phyloP scores from a whole-genome alignment of 352 stramenopile species.

The Thraustochytrium striatum region DNA sequence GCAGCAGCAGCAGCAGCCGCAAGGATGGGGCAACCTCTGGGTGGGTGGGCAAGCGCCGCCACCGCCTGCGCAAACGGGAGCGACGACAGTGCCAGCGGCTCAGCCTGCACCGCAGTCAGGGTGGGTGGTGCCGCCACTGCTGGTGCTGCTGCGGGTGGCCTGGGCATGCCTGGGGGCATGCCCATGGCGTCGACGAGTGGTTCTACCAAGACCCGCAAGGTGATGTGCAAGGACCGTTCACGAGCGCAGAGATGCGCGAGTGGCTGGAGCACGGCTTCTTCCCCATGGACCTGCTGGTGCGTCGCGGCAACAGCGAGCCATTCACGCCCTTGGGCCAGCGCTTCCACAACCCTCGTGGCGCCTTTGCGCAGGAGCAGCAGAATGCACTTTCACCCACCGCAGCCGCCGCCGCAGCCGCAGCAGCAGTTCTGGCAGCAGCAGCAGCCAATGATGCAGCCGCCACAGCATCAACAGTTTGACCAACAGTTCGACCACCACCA shows the following conservation, averaged over 20 bases:
- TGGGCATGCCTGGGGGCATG: not conserved
- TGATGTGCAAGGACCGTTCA: slow-evolving; percentile 74
- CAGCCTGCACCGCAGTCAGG: not conserved
- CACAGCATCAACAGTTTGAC: not conserved
- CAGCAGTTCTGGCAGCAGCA: not conserved
- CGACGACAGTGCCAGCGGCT: too few relatives aligned
- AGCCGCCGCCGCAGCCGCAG: not conserved
- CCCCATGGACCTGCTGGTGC: slow-evolving; percentile 68
- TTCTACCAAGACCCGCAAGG: slow-evolving; percentile 76
- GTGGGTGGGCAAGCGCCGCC: too few relatives aligned
- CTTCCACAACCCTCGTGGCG: slow-evolving; percentile 61
- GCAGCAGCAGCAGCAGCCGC: too few relatives aligned
- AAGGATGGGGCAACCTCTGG: too few relatives aligned
- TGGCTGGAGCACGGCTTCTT: slow-evolving; percentile 80
- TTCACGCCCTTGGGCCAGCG: slow-evolving; percentile 60
- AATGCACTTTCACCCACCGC: slow-evolving; percentile 2
- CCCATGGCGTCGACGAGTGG: slow-evolving; percentile 56
- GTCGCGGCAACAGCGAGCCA: slow-evolving; percentile 59
- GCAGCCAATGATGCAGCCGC: not conserved
- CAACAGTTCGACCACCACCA: not conserved
- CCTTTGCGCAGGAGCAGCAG: too few relatives aligned
- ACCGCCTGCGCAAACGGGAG: too few relatives aligned
- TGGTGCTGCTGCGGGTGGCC: not conserved
- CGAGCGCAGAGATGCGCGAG: slow-evolving; percentile 71
- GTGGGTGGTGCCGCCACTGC: not conserved